phyloP scores from a whole-genome alignment of 1,284 basidiomycete genomes.

The Termitomyces sp. region DNA sequence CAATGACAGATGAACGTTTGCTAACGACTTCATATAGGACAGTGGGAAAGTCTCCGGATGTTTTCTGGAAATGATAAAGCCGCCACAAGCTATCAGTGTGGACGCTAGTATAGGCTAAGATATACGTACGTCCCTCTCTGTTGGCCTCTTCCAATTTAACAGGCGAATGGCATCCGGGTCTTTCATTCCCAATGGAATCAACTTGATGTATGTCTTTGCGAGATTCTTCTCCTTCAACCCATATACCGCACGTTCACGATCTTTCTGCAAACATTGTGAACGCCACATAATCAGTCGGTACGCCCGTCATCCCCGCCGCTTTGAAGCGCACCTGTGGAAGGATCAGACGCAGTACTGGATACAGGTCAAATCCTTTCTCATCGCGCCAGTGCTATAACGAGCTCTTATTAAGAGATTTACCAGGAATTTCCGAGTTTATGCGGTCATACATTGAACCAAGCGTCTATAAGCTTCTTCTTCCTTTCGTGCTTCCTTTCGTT shows the following conservation, averaged over 20 bases:
- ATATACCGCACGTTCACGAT: constrained; percentile 85
- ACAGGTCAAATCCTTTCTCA: constrained; percentile 68
- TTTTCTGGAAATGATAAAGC: constrained; percentile 34
- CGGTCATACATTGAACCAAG: constrained; percentile 70
- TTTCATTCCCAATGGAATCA: constrained; percentile 75
- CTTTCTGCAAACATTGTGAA: constrained; percentile 56
- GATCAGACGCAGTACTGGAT: constrained; percentile 70
- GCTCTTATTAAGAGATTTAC: constrained; percentile 8
- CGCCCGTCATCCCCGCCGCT: background rate
- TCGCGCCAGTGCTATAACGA: constrained; percentile 65
- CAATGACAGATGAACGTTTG: constrained; percentile 78
- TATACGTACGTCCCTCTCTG: constrained; percentile 49
- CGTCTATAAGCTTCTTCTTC: constrained; percentile 53
- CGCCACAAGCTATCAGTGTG: background rate
- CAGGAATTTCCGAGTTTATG: constrained; percentile 3
- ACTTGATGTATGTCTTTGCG: constrained; percentile 84
- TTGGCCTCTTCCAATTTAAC: constrained; percentile 87
- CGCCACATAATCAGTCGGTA: constrained; percentile 1
- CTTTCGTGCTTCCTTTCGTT: constrained; percentile 66
- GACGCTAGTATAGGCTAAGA: background rate
- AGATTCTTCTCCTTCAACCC: constrained; percentile 89
- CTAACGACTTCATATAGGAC: constrained; percentile 82
- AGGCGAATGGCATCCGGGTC: constrained; percentile 78
- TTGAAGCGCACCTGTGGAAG: constrained; percentile 59
- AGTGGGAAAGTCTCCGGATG: constrained; percentile 81